Conservation (phyloP, 306 rosid genomes). For the Prunus mume region DNA sequence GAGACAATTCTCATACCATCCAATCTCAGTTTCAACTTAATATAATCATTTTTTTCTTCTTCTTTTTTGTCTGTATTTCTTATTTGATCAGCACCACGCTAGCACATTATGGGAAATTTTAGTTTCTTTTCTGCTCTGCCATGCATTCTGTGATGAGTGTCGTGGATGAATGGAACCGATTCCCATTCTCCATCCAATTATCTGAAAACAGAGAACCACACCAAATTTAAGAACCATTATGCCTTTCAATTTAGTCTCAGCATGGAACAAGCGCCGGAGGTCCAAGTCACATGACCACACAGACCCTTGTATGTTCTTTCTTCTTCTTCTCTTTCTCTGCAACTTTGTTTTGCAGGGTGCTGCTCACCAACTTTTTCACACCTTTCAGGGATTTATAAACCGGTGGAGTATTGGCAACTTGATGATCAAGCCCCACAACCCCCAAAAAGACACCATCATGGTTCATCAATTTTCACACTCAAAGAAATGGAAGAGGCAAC, state of each 20-base stretch:
- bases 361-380: neutral
- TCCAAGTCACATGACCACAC: constrained; percentile 72
- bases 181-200: neutral
- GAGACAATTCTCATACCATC: constrained; percentile 1
- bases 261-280: constrained; percentile 94
- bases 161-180: neutral
- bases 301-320: constrained; percentile 65
- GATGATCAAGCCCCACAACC: constrained; percentile 61
- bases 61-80: neutral
- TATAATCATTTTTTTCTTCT: neutral
- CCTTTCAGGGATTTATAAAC: constrained; percentile 74
- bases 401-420: constrained; percentile 77
- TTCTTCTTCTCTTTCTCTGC: neutral
- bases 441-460: constrained; percentile 67
- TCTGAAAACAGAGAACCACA: constrained; percentile 3
- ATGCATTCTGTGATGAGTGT: neutral
- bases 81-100: constrained; percentile 15
- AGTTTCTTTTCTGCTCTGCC: constrained; percentile 15
- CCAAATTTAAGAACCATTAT: constrained; percentile 32
- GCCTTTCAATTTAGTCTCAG: constrained; percentile 91
- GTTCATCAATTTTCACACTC: constrained; percentile 72
- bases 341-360: neutral
- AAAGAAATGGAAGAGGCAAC: constrained; percentile 96
- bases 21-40: constrained; percentile 22
- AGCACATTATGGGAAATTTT: constrained; percentile 19